phyloP scores from a whole-genome alignment of 768 basidiomycete species.

The Panellus pusillus region DNA sequence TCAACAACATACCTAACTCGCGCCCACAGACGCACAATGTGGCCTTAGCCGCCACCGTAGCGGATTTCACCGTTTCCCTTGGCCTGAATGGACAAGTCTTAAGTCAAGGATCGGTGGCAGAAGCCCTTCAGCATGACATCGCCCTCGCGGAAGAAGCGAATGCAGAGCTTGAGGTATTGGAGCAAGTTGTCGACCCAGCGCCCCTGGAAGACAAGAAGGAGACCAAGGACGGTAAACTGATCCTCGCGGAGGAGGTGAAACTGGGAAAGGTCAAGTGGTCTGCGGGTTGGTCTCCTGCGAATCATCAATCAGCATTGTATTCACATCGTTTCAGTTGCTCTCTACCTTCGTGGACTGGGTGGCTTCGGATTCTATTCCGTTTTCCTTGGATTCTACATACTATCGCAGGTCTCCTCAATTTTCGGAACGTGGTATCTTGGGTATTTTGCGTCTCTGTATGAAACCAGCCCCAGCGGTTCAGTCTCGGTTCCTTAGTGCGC shows the following conservation, averaged over 20 bases:
- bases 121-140: constrained; percentile 36
- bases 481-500: constrained; percentile 22
- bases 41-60: constrained; percentile 40
- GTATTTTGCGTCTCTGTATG: constrained; percentile 24
- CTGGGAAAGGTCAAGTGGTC: constrained; percentile 56
- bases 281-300: constrained; percentile 2
- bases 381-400: constrained; percentile 14
- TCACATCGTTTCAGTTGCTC: constrained; percentile 19
- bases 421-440: constrained; percentile 28
- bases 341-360: constrained; percentile 25
- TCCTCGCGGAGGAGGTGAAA: constrained; percentile 62
- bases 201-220: constrained; percentile 23
- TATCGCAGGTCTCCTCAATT: constrained; percentile 9
- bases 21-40: constrained; percentile 47
- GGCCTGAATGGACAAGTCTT: constrained; percentile 42
- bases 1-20: neutral
- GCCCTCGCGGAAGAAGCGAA: constrained; percentile 33
- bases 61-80: constrained; percentile 45
- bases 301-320: too few relatives aligned
- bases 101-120: constrained; percentile 42
- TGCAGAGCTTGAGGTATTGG: constrained; percentile 10
- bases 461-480: constrained; percentile 21
- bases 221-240: constrained; percentile 51
- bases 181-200: constrained; percentile 4
- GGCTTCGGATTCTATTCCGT: constrained; percentile 23